These are phyloP conservation scores for Plectosphaerella cucumerina DNA, from an alignment of 2,329 filamentous ascomycete genomes.

Conservation along the genomic window DNA sequence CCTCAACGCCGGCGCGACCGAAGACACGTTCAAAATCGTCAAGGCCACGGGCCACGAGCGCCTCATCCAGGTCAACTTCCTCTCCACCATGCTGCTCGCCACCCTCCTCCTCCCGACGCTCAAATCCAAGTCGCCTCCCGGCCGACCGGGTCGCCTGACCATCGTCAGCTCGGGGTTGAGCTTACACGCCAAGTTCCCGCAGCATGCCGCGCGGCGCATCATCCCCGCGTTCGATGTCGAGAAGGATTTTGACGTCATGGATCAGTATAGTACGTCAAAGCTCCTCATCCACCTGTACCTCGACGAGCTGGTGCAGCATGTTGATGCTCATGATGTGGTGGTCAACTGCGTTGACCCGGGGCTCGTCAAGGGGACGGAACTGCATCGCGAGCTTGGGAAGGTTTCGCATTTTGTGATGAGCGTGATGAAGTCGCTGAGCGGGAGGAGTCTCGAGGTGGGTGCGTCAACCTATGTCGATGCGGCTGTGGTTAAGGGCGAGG, in stretches of 20 bases:
- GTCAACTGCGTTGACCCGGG: conserved; percentile 46
- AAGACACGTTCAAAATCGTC: background rate
- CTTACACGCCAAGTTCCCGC: conserved; percentile 16
- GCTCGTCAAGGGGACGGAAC: conserved; percentile 33
- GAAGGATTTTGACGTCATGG: conserved; percentile 13
- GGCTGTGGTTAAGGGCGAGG: conserved; percentile 35
- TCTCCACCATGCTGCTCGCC: conserved; percentile 46
- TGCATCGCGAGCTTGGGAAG: conserved; percentile 25
- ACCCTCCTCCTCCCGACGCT: conserved; percentile 48
- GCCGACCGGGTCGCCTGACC: conserved; percentile 19
- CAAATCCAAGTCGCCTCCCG: conserved; percentile 21
- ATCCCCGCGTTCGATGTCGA: conserved; percentile 25
- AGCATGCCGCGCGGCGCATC: conserved; percentile 15
- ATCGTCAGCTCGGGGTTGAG: conserved; percentile 25
- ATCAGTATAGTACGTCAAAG: conserved; percentile 23
- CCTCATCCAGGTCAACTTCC: conserved; percentile 38
- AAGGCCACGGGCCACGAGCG: background rate
- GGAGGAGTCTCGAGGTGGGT: conserved; percentile 28
- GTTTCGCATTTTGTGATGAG: background rate
- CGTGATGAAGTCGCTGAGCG: conserved; percentile 17
- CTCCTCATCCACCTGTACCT: conserved; percentile 28
- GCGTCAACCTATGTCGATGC: conserved; percentile 43
- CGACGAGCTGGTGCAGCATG: conserved; percentile 28
- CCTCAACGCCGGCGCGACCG: conserved; percentile 14
- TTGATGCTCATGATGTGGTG: conserved; percentile 33